A percentile compares a stretch with the other conserved stretches of the same genome.
phyloP scores from a whole-genome alignment of 1,139 yeast species.

The Geotrichum europaeum region DNA sequence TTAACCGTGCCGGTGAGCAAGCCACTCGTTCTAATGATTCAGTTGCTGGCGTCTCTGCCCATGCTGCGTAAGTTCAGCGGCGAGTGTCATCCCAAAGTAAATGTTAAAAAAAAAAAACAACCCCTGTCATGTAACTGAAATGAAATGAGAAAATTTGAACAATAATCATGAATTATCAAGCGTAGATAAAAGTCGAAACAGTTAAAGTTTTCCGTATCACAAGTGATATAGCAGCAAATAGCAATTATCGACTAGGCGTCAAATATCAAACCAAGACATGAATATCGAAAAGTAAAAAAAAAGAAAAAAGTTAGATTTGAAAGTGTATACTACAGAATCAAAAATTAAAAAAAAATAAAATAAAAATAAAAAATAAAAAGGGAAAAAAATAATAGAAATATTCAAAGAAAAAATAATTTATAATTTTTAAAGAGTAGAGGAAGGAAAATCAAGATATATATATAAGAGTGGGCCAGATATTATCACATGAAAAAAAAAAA shows the following conservation, averaged over 20 bases:
- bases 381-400: no score
- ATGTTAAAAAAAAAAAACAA: background rate
- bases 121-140: background rate
- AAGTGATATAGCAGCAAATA: background rate
- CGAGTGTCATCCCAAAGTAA: background rate
- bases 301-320: no score
- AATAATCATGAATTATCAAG: no score
- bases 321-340: no score
- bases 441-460: no score
- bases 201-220: background rate
- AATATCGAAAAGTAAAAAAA: no score
- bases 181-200: background rate
- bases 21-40: constrained; percentile 40
- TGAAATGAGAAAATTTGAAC: background rate
- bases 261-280: background rate
- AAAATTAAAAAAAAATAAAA: no score
- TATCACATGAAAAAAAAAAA: background rate
- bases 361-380: no score
- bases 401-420: no score
- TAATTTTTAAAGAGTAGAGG: no score
- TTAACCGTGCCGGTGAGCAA: constrained; percentile 57
- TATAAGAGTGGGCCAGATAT: background rate
- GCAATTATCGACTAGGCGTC: background rate
- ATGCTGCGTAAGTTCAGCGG: constrained; percentile 30
- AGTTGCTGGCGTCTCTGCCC: constrained; percentile 31